Percentiles rank a stretch among this genome's conserved stretches.
Conservation (phyloP, 345 rosid species). For the Cardiospermum halicacabum region DNA sequence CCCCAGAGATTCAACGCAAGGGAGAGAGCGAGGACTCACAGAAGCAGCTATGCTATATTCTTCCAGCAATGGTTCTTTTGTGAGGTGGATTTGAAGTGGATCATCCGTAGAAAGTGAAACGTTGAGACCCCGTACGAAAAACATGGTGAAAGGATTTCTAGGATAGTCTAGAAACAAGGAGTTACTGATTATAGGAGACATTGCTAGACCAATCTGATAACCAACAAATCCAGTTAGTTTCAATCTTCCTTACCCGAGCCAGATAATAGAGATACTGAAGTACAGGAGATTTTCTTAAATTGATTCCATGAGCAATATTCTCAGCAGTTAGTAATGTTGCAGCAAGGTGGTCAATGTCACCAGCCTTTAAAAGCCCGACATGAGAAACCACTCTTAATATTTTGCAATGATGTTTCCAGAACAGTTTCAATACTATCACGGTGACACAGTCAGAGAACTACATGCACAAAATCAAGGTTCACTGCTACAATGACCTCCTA, state of each 20-base stretch:
- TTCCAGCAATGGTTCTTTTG: slow-evolving; percentile 96
- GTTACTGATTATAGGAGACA: slow-evolving; percentile 99
- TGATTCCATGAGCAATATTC: slow-evolving; percentile 97
- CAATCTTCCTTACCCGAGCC: slow-evolving; percentile 65
- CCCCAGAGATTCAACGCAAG: neutral
- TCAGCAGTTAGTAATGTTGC: slow-evolving; percentile 93
- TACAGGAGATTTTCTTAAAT: slow-evolving; percentile 97
- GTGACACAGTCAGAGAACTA: neutral
- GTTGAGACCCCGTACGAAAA: slow-evolving; percentile 93
- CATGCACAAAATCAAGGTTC: slow-evolving; percentile 1
- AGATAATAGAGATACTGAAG: slow-evolving; percentile 97
- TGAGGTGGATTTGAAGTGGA: slow-evolving; percentile 95
- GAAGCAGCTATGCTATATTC: slow-evolving; percentile 99
- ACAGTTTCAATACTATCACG: too few species aligned
- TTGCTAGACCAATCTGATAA: slow-evolving; percentile 89
- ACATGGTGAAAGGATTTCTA: slow-evolving; percentile 83
- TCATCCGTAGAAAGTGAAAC: slow-evolving; percentile 97
- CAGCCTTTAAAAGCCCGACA: slow-evolving; percentile 60
- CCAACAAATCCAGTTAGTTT: slow-evolving; percentile 17
- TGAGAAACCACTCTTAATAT: too few species aligned
- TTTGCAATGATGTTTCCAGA: too few species aligned
- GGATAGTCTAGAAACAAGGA: slow-evolving; percentile 95
- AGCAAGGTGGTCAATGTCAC: slow-evolving; percentile 98
- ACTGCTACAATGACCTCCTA: neutral
- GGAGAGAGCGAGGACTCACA: slow-evolving; percentile 34